Conservation (phyloP, 257 asterid species). For the Coffea canephora region DNA sequence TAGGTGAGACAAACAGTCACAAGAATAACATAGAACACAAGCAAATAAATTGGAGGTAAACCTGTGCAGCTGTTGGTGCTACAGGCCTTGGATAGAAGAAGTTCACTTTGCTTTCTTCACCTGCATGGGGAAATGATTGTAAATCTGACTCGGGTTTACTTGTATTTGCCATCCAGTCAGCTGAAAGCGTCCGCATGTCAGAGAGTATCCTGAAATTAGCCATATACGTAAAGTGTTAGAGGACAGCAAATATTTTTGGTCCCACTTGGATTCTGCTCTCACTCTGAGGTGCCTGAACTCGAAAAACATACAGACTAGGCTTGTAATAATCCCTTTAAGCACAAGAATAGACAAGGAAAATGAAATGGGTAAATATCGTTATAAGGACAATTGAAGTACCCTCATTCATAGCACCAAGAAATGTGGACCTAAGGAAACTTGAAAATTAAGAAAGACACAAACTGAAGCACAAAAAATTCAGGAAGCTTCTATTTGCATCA, state of each 20-base stretch:
- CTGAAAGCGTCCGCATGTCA: constrained; percentile 98
- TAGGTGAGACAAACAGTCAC: background rate
- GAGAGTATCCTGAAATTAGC: constrained; percentile 81
- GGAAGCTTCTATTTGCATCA: background rate
- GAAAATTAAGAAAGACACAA: background rate
- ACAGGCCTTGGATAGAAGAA: constrained; percentile 92
- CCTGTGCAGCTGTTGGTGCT: constrained; percentile 99
- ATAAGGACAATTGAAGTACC: background rate
- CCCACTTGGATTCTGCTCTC: background rate
- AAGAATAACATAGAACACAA: constrained; percentile 7
- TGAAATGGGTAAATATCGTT: background rate
- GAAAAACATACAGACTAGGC: background rate
- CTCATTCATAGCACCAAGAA: background rate
- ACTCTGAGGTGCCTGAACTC: background rate
- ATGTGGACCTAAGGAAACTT: background rate
- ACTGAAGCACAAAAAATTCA: background rate
- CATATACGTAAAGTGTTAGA: constrained; percentile 4
- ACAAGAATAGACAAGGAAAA: background rate
- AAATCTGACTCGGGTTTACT: constrained; percentile 77
- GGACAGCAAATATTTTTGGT: background rate
- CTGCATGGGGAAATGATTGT: constrained; percentile 70
- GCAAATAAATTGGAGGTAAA: constrained; percentile 29
- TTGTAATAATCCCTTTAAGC: background rate
- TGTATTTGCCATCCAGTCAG: constrained; percentile 99
- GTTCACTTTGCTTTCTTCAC: constrained; percentile 82